These are phyloP conservation scores for Metarhizium anisopliae DNA, from an alignment of 2,329 filamentous ascomycete species.

Conservation along the genomic window DNA sequence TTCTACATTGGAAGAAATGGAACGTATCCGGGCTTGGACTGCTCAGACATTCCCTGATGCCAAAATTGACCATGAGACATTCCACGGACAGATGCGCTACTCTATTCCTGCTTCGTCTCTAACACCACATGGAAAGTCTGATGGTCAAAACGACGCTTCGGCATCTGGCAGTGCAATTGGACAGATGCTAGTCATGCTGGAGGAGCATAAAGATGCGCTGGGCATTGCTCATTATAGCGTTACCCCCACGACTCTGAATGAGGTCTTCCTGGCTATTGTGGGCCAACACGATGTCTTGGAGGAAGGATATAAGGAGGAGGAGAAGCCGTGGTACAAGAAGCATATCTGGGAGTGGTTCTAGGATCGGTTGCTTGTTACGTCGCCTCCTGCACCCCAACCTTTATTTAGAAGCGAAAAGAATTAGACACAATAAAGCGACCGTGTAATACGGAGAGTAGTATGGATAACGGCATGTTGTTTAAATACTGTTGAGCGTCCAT, in stretches of 20 bases:
- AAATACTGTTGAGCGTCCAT: too few species aligned
- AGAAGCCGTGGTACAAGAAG: conserved; percentile 15
- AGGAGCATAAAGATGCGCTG: conserved; percentile 58
- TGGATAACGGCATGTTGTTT: too few species aligned
- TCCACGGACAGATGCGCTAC: conserved; percentile 81
- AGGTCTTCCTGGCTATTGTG: conserved; percentile 83
- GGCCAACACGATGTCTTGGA: conserved; percentile 65
- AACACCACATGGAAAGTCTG: conserved; percentile 38
- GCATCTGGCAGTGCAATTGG: conserved; percentile 45
- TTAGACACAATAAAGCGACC: too few species aligned
- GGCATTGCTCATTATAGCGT: conserved; percentile 83
- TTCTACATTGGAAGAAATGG: conserved; percentile 61
- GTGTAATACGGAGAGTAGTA: too few species aligned
- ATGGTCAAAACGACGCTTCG: neutral
- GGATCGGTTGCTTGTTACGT: neutral
- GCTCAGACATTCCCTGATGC: conserved; percentile 50
- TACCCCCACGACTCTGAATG: conserved; percentile 77
- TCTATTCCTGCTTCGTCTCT: conserved; percentile 55
- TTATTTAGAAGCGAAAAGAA: too few species aligned
- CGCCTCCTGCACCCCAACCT: too few species aligned
- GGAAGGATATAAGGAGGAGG: conserved; percentile 41
- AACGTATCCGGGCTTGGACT: conserved; percentile 58
- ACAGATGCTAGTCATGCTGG: conserved; percentile 60
- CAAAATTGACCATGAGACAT: conserved; percentile 62
- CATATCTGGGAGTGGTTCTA: conserved; percentile 1